These are phyloP conservation scores for Calonectria pauciramosa DNA, from an alignment of 2,329 filamentous ascomycete genomes.

Conservation along the genomic window DNA sequence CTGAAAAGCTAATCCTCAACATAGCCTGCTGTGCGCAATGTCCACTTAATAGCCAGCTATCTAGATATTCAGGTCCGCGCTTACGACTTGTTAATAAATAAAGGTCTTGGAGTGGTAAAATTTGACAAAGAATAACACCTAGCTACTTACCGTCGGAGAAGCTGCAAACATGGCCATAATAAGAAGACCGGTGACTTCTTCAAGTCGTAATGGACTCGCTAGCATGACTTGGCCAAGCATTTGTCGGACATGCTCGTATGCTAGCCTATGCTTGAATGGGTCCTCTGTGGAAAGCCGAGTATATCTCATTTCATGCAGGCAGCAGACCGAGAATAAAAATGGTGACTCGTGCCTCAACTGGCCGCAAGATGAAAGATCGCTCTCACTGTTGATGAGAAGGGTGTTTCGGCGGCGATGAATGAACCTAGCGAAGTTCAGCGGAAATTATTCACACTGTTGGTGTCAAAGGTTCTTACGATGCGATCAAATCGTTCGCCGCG, in stretches of 20 bases:
- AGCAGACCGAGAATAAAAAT: slow-evolving; percentile 57
- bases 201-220: slow-evolving; percentile 55
- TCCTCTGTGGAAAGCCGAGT: slow-evolving; percentile 32
- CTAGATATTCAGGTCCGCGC: slow-evolving; percentile 53
- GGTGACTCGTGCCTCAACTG: slow-evolving; percentile 51
- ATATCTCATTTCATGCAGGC: slow-evolving; percentile 54
- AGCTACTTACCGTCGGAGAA: slow-evolving; percentile 34
- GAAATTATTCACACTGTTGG: too few relatives aligned
- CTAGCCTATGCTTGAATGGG: slow-evolving; percentile 47
- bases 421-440: slow-evolving; percentile 19
- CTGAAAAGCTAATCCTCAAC: slow-evolving; percentile 58
- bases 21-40: slow-evolving; percentile 59
- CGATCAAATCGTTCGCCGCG: slow-evolving; percentile 27
- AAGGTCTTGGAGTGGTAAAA: not conserved
- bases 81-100: slow-evolving; percentile 2
- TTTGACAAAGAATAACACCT: not conserved
- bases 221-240: slow-evolving; percentile 56
- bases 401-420: slow-evolving; percentile 27
- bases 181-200: slow-evolving; percentile 57
- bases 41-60: slow-evolving; percentile 58
- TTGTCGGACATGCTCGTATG: slow-evolving; percentile 55
- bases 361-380: slow-evolving; percentile 28
- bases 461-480: not conserved
- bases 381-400: slow-evolving; percentile 26
- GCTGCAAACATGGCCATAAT: slow-evolving; percentile 51